phyloP scores from a whole-genome alignment of 2,329 filamentous ascomycete genomes.

The Colletotrichum noveboracense region DNA sequence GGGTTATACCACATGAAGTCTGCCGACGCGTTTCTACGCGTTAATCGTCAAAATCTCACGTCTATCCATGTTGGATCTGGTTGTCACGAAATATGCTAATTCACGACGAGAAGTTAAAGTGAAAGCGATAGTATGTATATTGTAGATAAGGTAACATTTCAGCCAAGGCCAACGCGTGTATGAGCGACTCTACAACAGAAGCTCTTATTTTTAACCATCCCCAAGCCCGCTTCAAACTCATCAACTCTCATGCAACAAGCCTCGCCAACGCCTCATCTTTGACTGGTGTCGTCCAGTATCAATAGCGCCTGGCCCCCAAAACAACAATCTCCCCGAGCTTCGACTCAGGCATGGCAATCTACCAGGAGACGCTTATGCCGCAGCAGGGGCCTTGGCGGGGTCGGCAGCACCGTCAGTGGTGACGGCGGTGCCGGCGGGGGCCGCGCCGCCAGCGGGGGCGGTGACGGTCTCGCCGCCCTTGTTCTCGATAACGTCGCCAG shows the following conservation, averaged over 20 bases:
- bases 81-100: not conserved
- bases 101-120: not conserved
- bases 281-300: constrained; percentile 17
- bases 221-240: not conserved
- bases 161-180: not conserved
- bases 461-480: constrained; percentile 42
- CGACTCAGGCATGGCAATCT: not conserved
- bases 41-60: not conserved
- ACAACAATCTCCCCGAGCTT: not conserved
- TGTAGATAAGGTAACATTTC: not conserved
- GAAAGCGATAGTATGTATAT: constrained; percentile 17
- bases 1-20: not conserved
- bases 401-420: constrained; percentile 33
- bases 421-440: constrained; percentile 33
- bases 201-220: constrained; percentile 18
- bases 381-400: constrained; percentile 36
- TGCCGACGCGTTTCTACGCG: not conserved
- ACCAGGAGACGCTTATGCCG: constrained; percentile 30
- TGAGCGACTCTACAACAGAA: constrained; percentile 13
- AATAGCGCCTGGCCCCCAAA: constrained; percentile 16
- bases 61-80: not conserved
- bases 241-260: constrained; percentile 3
- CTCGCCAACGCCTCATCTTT: constrained; percentile 19
- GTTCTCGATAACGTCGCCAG: constrained; percentile 41
- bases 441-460: constrained; percentile 31